Evolutionary conservation across 1,139 yeast species (phyloP), one percentile per base, ranked within the genome.

Genomic region (Yamadazyma triangularis): DNA sequence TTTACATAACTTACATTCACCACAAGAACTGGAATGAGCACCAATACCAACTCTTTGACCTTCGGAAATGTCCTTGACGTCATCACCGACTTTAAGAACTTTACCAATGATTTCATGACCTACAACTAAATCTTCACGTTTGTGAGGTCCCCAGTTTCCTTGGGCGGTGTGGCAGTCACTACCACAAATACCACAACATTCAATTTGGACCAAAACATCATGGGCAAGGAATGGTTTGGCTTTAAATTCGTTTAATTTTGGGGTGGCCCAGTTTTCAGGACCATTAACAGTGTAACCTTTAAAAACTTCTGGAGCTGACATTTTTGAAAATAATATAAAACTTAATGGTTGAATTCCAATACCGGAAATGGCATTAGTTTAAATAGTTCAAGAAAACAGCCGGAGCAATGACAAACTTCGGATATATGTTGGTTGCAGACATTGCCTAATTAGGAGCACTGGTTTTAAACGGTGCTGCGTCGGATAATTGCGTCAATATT

Each of bases 1-100:
- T 16, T 47, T 40, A 51, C 84, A 78, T 41, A 69, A 51, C 30
- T 50, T 41, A 50, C 84, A 78, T 4, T 48, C 46, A 35, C 50
- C 44, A 53, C 84, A 78, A 9, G 75, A 56, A 30, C 55, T 56
- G 23, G 67, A 55, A 33, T 64, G 64, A 27, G 82, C 79, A 36
- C 84, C 83, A 40, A 73, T 65, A 28, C 83, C 84, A 24, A 74
- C 82, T 35, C 77, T 53, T 40, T 77, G 76, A 28, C 83, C 83
- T 15, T 71, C 45, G 50, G 70, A 66, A 46, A 70, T 51, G 60
- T 54, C 47, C 19, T 57, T 56, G 14, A 74, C 80, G 15, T 59
- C 50, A 10, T 60, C 51, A 35, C 82, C 82, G 19, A 73, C 56
- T 42, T 37, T 38, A 51, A 39, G 10, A 23, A 75, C 79, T 18